These are phyloP conservation scores for Termitomyces sp. DNA, from an alignment of 768 basidiomycete genomes.

Conservation along the genomic window DNA sequence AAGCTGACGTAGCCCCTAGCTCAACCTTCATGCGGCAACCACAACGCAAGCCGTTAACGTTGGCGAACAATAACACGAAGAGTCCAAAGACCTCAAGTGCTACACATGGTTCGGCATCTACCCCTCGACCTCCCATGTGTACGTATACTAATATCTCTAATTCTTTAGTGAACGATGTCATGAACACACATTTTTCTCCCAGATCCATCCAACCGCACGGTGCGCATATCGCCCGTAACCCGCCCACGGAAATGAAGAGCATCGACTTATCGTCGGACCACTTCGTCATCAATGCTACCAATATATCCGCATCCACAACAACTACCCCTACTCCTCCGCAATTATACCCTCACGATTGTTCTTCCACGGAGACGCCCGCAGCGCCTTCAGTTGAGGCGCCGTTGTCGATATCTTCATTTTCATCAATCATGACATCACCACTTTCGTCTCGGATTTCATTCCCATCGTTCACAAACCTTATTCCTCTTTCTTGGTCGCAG, in stretches of 20 bases:
- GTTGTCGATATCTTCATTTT: slow-evolving; percentile 30
- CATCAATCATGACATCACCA: slow-evolving; percentile 47
- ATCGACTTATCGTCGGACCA: slow-evolving; percentile 30
- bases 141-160: slow-evolving; percentile 51
- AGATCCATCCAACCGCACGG: slow-evolving; percentile 33
- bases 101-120: slow-evolving; percentile 60
- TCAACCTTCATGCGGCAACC: slow-evolving; percentile 43
- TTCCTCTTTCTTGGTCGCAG: slow-evolving; percentile 49
- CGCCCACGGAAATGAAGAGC: slow-evolving; percentile 34
- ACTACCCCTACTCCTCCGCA: slow-evolving; percentile 10
- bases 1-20: slow-evolving; percentile 19
- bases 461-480: slow-evolving; percentile 55
- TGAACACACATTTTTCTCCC: slow-evolving; percentile 29
- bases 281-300: slow-evolving; percentile 9
- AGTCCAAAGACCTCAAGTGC: slow-evolving; percentile 17
- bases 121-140: slow-evolving; percentile 49
- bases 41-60: slow-evolving; percentile 30
- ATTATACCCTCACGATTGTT: slow-evolving; percentile 14
- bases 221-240: slow-evolving; percentile 17
- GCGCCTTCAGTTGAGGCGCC: slow-evolving; percentile 11
- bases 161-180: slow-evolving; percentile 29
- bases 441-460: slow-evolving; percentile 54
- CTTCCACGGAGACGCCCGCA: slow-evolving; percentile 1
- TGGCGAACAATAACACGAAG: slow-evolving; percentile 20
- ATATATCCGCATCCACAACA: slow-evolving; percentile 11